A percentile compares a stretch with the other conserved stretches of the same genome.
phyloP scores from a whole-genome alignment of 2,329 filamentous ascomycete species.

The Xylaria arbuscula region DNA sequence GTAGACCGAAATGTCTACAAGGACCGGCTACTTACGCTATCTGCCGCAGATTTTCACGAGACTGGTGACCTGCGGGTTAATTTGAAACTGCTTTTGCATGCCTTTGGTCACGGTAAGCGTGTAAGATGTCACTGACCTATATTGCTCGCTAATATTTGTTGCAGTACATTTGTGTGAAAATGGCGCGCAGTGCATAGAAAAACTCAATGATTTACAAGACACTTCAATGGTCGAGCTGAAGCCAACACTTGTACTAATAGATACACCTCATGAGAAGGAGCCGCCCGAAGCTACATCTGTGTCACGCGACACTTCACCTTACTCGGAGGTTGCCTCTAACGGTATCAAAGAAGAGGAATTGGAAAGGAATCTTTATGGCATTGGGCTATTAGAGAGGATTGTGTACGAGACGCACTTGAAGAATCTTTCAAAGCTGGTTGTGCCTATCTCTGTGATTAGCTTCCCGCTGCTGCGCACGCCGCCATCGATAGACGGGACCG shows the following conservation, averaged over 20 bases:
- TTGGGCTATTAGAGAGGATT: conserved; percentile 66
- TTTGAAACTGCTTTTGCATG: conserved; percentile 62
- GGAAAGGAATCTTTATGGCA: conserved; percentile 64
- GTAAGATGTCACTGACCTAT: background rate
- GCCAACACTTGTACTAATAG: conserved; percentile 68
- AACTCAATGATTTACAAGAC: conserved; percentile 65
- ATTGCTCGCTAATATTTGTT: conserved; percentile 25
- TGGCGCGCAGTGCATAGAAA: conserved; percentile 64
- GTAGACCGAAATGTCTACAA: conserved; percentile 65
- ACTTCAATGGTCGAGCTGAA: conserved; percentile 62
- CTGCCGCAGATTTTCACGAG: conserved; percentile 47
- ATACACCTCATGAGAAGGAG: conserved; percentile 64
- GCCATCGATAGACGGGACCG: conserved; percentile 49
- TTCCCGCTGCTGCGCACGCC: conserved; percentile 49
- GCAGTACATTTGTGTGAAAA: conserved; percentile 66
- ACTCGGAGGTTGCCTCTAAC: conserved; percentile 51
- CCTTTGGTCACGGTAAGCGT: conserved; percentile 65
- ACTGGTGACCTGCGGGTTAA: conserved; percentile 56
- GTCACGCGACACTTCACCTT: conserved; percentile 60
- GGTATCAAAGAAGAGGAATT: conserved; percentile 56
- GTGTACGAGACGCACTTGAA: conserved; percentile 68
- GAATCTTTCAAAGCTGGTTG: conserved; percentile 66
- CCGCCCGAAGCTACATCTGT: conserved; percentile 52
- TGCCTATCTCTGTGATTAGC: conserved; percentile 66
- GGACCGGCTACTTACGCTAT: conserved; percentile 56